Evolutionary conservation across 305 asterid genomes (phyloP).

Genomic region (Rubia occidens): DNA sequence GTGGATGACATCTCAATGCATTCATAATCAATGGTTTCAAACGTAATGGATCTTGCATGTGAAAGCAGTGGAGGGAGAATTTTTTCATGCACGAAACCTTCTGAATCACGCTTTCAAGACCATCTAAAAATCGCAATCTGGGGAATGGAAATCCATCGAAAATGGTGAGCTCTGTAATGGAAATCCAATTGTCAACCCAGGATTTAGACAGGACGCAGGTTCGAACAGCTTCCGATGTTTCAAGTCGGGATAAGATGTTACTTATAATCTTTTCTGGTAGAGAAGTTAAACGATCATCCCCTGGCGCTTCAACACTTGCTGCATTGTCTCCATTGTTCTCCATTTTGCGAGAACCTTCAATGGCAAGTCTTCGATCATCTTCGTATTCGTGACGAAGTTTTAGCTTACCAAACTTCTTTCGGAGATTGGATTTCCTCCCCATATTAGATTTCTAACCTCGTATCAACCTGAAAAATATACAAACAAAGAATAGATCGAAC

Average conservation of each 20-base stretch:
- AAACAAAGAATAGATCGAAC: not conserved
- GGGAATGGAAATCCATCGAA: not conserved
- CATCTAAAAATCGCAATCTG: not conserved
- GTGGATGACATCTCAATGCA: not conserved
- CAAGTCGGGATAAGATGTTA: slow-evolving; percentile 3
- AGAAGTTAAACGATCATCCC: not conserved
- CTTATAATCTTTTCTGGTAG: not conserved
- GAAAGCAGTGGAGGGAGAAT: not conserved
- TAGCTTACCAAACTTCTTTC: not conserved
- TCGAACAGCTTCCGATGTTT: not conserved
- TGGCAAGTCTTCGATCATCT: not conserved
- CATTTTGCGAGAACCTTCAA: not conserved
- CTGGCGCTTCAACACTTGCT: not conserved
- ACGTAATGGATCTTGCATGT: not conserved
- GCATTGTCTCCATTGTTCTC: not conserved
- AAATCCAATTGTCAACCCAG: not conserved
- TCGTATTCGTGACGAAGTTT: not conserved
- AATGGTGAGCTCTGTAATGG: not conserved
- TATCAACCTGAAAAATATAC: not conserved
- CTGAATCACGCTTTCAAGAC: not conserved
- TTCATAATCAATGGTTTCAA: not conserved
- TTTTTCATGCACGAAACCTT: not conserved
- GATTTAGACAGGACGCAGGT: not conserved
- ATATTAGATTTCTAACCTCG: not conserved
- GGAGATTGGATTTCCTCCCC: slow-evolving; percentile 3